phyloP scores from a whole-genome alignment of 805 yeast genomes.

The Ogataea kodamae region DNA sequence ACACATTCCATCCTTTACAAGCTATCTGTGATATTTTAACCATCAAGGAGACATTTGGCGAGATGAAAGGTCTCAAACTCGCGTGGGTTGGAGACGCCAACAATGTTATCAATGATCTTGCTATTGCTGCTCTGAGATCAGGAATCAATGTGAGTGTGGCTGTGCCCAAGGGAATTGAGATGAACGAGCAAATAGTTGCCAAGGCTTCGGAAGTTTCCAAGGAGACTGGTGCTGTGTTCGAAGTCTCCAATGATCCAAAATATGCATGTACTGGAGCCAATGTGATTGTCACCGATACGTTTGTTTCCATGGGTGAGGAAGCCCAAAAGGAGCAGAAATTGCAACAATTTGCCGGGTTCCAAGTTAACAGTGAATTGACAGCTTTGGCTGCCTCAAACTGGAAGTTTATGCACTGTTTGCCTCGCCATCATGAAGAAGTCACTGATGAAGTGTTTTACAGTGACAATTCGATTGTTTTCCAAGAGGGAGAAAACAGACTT shows the following conservation, averaged over 20 bases:
- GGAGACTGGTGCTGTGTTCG: conserved; percentile 51
- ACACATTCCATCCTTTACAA: conserved; percentile 89
- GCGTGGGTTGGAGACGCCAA: conserved; percentile 98
- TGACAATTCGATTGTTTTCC: conserved; percentile 79
- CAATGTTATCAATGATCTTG: conserved; percentile 90
- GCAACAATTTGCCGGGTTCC: conserved; percentile 82
- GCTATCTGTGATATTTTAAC: conserved; percentile 90
- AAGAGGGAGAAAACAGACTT: conserved; percentile 93
- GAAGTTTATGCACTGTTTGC: conserved; percentile 97
- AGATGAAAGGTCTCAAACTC: conserved; percentile 57
- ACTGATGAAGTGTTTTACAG: conserved; percentile 89
- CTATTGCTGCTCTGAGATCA: conserved; percentile 78
- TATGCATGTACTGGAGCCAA: conserved; percentile 72
- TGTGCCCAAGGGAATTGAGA: conserved; percentile 72
- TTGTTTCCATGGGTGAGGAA: conserved; percentile 98
- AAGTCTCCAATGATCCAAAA: conserved; percentile 67
- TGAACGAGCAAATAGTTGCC: conserved; percentile 51
- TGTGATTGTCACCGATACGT: conserved; percentile 90
- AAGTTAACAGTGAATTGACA: conserved; percentile 68
- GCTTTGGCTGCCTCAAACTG: conserved; percentile 63
- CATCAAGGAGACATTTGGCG: conserved; percentile 71
- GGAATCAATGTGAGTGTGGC: conserved; percentile 84
- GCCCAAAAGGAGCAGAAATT: conserved; percentile 66
- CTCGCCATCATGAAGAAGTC: conserved; percentile 94
- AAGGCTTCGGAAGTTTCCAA: conserved; percentile 52